Evolutionary conservation across 1,139 yeast genomes (phyloP).

Genomic region (Magnusiomyces suaveolens): DNA sequence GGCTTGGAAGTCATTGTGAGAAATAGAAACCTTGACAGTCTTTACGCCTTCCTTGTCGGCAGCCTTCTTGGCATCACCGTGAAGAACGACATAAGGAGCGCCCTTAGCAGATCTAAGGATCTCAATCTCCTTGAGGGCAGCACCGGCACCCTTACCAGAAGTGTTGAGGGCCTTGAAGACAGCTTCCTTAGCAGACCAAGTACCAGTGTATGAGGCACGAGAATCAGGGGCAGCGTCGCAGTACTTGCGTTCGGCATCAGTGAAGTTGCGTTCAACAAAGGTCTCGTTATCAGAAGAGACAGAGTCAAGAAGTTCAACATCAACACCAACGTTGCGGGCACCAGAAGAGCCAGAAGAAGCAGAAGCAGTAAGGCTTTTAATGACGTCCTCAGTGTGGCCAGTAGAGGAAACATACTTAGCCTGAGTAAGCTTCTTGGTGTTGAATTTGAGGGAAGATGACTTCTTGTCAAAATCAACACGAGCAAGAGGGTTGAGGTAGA

Average conservation of each 20-base stretch:
- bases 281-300: conserved; percentile 79
- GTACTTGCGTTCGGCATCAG: conserved; percentile 66
- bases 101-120: conserved; percentile 65
- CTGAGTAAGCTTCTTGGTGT: conserved; percentile 32
- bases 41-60: conserved; percentile 65
- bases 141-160: conserved; percentile 88
- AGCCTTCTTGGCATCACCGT: conserved; percentile 66
- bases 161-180: conserved; percentile 93
- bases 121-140: conserved; percentile 84
- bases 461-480: conserved; percentile 53
- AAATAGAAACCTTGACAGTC: conserved; percentile 73
- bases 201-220: conserved; percentile 89
- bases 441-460: conserved; percentile 43
- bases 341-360: conserved; percentile 27
- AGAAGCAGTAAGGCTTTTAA: conserved; percentile 36
- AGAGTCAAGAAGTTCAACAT: conserved; percentile 78
- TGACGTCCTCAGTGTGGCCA: conserved; percentile 36
- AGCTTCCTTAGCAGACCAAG: conserved; percentile 99
- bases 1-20: conserved; percentile 94
- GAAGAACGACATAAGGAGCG: conserved; percentile 69
- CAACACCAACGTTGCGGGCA: conserved; percentile 85
- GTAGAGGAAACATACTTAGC: conserved; percentile 29
- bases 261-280: conserved; percentile 85
- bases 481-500: conserved; percentile 92
- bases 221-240: conserved; percentile 57